phyloP scores from a whole-genome alignment of 129 eudicot genomes.

The Erigeron canadensis region DNA sequence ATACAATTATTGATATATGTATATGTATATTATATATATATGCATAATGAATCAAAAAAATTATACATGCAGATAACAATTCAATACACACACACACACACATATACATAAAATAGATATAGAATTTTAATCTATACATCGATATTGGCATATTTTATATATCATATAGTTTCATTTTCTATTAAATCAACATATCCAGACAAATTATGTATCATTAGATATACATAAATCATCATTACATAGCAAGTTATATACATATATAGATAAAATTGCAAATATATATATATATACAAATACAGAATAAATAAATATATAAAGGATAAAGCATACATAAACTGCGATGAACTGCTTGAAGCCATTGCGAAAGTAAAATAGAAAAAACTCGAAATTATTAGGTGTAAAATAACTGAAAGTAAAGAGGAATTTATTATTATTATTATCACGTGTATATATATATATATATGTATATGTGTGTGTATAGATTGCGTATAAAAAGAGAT shows the following conservation, averaged over 20 bases:
- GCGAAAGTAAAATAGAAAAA: slow-evolving; percentile 18
- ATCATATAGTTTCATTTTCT: background rate
- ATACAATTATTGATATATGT: too few species aligned
- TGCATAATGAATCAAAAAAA: too few species aligned
- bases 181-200: background rate
- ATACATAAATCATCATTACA: background rate
- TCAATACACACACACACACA: background rate
- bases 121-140: background rate
- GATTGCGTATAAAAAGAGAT: slow-evolving; percentile 38
- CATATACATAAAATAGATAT: background rate
- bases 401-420: background rate
- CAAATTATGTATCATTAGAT: slow-evolving; percentile 14
- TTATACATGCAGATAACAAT: too few species aligned
- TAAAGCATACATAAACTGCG: slow-evolving; percentile 30
- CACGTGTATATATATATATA: slow-evolving; percentile 13
- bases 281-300: background rate
- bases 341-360: slow-evolving; percentile 30
- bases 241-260: slow-evolving; percentile 5
- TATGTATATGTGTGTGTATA: background rate
- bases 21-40: background rate
- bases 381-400: background rate
- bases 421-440: slow-evolving; percentile 11
- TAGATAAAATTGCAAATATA: background rate
- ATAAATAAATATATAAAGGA: slow-evolving; percentile 8
- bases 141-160: too few species aligned